Evolutionary conservation across 495 filamentous ascomycete genomes (phyloP).

Genomic region (Trichoderma parareesei): DNA sequence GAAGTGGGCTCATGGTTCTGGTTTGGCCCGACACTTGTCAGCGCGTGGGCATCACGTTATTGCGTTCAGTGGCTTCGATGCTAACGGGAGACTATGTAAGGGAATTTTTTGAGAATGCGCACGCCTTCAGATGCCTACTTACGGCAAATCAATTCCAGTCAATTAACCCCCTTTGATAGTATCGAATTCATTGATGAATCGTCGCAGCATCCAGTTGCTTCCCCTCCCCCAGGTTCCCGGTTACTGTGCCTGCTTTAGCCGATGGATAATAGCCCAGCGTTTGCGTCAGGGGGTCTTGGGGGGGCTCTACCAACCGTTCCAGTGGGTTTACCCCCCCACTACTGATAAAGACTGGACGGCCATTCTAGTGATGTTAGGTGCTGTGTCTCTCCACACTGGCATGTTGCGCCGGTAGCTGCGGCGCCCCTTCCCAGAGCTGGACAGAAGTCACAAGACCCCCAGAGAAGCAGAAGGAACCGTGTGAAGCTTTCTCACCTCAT

Average conservation of each 20-base stretch:
- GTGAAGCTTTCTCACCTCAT: background rate
- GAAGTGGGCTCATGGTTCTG: background rate
- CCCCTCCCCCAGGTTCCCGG: background rate
- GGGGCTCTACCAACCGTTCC: background rate
- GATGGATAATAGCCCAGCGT: background rate
- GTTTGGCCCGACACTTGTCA: background rate
- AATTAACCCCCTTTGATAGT: too few relatives aligned
- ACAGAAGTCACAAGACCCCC: background rate
- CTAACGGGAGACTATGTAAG: too few relatives aligned
- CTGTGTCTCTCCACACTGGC: constrained; percentile 1
- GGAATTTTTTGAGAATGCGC: too few relatives aligned
- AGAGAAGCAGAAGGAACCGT: background rate
- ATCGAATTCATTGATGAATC: too few relatives aligned
- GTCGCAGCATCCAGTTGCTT: background rate
- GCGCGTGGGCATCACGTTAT: background rate
- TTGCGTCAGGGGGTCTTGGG: background rate
- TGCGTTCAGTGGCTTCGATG: background rate
- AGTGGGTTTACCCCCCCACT: background rate
- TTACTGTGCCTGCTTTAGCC: background rate
- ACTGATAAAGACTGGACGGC: background rate
- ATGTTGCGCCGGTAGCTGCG: background rate
- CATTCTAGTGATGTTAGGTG: background rate
- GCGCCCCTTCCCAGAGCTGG: constrained; percentile 8
- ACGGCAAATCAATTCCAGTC: too few relatives aligned
- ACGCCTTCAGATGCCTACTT: too few relatives aligned